These are phyloP conservation scores for Aspergillus felis DNA, from an alignment of 2,329 filamentous ascomycete genomes.

Conservation along the genomic window DNA sequence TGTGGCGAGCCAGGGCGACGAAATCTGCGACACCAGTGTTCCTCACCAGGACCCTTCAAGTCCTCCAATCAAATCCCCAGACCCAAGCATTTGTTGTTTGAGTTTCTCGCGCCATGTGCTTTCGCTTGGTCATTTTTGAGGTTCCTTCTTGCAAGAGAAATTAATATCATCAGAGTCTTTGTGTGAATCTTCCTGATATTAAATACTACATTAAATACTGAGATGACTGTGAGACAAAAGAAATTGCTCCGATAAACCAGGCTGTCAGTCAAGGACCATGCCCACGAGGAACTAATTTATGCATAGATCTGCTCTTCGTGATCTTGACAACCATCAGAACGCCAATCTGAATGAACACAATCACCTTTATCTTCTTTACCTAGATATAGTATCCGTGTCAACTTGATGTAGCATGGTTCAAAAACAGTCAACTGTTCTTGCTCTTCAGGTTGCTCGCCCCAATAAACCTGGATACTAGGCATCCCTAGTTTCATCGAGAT, in stretches of 20 bases:
- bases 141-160: neutral
- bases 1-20: neutral
- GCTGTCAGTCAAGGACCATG: neutral
- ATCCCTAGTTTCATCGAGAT: neutral
- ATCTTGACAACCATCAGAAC: neutral
- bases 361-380: no score
- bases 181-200: neutral
- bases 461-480: no score
- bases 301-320: neutral
- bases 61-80: neutral
- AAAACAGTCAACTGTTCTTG: no score
- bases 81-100: neutral
- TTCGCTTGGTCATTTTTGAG: neutral
- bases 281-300: neutral
- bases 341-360: neutral
- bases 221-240: neutral
- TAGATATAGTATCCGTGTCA: neutral
- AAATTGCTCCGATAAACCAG: neutral
- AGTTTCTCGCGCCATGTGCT: neutral
- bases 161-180: neutral
- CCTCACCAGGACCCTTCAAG: neutral
- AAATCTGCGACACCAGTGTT: neutral
- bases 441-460: no score
- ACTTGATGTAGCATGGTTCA: neutral
- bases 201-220: no score